Conservation (phyloP, 331 rosid species). For the Dryas integrifolia region DNA sequence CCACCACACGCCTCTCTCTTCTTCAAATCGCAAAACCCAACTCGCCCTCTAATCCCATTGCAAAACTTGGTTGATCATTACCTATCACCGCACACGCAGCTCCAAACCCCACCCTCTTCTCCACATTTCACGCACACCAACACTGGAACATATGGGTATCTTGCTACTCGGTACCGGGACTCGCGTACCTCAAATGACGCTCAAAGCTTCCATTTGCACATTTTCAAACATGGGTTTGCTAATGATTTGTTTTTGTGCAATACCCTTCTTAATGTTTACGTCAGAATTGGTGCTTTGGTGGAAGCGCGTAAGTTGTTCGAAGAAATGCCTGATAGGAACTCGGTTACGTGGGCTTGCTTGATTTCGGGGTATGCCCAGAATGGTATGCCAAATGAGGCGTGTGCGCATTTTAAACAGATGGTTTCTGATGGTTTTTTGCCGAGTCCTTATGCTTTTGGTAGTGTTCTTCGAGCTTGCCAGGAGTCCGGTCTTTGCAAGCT, state of each 20-base stretch:
- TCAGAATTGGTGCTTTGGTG: constrained; percentile 43
- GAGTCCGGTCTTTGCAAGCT: constrained; percentile 44
- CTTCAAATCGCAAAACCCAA: constrained; percentile 27
- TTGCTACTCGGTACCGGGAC: constrained; percentile 35
- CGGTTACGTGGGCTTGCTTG: constrained; percentile 79
- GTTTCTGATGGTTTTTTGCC: constrained; percentile 48
- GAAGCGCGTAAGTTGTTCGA: constrained; percentile 60
- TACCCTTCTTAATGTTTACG: constrained; percentile 63
- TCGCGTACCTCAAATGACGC: constrained; percentile 55
- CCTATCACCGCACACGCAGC: constrained; percentile 34
- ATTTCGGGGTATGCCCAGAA: constrained; percentile 68
- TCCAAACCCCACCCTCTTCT: neutral
- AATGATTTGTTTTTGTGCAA: constrained; percentile 63
- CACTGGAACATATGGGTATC: constrained; percentile 36
- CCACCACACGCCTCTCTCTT: constrained; percentile 19
- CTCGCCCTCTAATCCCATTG: constrained; percentile 21
- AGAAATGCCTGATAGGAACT: constrained; percentile 69
- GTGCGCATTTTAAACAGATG: constrained; percentile 51
- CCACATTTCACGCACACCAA: constrained; percentile 15
- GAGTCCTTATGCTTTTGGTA: constrained; percentile 60
- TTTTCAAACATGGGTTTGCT: constrained; percentile 55
- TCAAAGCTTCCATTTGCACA: constrained; percentile 54
- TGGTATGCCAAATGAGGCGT: constrained; percentile 59
- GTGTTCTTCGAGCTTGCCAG: constrained; percentile 83
- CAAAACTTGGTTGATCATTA: constrained; percentile 26